Percentiles rank a stretch among this genome's conserved stretches.
These are phyloP conservation scores for Yarrowia osloensis DNA, from an alignment of 805 yeast species.

Conservation along the genomic window DNA sequence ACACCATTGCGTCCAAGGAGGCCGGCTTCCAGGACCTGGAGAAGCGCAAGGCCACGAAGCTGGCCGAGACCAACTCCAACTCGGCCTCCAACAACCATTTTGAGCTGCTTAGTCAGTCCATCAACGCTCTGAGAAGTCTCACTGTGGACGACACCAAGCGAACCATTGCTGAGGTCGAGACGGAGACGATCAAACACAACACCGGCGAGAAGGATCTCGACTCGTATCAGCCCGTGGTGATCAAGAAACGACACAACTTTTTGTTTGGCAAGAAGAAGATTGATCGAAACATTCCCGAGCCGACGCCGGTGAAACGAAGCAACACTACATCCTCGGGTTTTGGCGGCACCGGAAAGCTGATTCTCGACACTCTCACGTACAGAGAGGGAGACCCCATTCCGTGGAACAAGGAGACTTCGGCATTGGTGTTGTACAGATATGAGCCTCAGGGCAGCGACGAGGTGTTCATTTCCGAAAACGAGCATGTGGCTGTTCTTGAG, in stretches of 20 bases:
- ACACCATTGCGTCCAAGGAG: slow-evolving; percentile 33
- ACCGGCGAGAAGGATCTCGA: slow-evolving; percentile 61
- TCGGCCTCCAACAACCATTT: slow-evolving; percentile 36
- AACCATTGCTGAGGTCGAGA: slow-evolving; percentile 78
- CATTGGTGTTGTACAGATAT: slow-evolving; percentile 55
- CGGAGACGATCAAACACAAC: slow-evolving; percentile 84
- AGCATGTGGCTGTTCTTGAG: slow-evolving; percentile 56
- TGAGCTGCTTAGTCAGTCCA: slow-evolving; percentile 47
- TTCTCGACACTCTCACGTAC: slow-evolving; percentile 21
- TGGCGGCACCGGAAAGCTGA: slow-evolving; percentile 26
- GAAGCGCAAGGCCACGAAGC: slow-evolving; percentile 37
- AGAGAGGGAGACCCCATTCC: slow-evolving; percentile 6
- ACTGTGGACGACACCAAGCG: slow-evolving; percentile 72
- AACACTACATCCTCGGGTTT: neutral
- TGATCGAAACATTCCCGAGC: slow-evolving; percentile 15
- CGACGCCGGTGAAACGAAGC: neutral
- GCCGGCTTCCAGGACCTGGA: slow-evolving; percentile 23
- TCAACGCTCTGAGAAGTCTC: slow-evolving; percentile 59
- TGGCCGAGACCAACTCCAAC: slow-evolving; percentile 39
- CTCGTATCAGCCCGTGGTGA: slow-evolving; percentile 40
- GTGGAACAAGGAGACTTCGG: neutral
- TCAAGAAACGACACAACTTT: slow-evolving; percentile 57
- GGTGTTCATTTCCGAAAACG: slow-evolving; percentile 61
- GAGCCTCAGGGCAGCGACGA: slow-evolving; percentile 76
- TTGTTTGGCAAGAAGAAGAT: slow-evolving; percentile 47